Conservation (phyloP, 164 flowering plant genomes). For the Umbilicus rupestris region DNA sequence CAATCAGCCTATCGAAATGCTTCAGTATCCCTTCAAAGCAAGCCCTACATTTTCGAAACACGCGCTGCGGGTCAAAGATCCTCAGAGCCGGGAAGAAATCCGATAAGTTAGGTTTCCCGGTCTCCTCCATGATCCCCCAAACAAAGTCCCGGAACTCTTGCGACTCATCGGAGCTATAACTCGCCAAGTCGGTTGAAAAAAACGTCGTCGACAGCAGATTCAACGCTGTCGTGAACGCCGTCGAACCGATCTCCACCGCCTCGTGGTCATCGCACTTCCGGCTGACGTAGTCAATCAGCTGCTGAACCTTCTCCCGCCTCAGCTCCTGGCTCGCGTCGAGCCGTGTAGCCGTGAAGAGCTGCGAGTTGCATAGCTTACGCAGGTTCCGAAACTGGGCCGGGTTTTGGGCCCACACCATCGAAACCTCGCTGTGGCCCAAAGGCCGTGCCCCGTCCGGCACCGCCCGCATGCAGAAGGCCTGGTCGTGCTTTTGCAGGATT, state of each 20-base stretch:
- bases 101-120: slow-evolving; percentile 19
- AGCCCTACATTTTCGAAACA: not conserved
- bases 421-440: slow-evolving; percentile 13
- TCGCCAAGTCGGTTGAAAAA: slow-evolving; percentile 23
- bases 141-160: slow-evolving; percentile 20
- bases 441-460: slow-evolving; percentile 16
- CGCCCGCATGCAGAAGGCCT: slow-evolving; percentile 12
- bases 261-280: slow-evolving; percentile 6
- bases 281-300: slow-evolving; percentile 15
- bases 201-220: slow-evolving; percentile 27
- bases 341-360: slow-evolving; percentile 16
- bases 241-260: slow-evolving; percentile 18
- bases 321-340: slow-evolving; percentile 21
- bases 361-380: slow-evolving; percentile 10
- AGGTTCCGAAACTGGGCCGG: slow-evolving; percentile 13
- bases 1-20: slow-evolving; percentile 16
- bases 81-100: slow-evolving; percentile 24
- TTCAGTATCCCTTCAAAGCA: slow-evolving; percentile 10
- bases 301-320: slow-evolving; percentile 17
- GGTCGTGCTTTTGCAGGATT: slow-evolving; percentile 21
- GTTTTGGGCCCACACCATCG: slow-evolving; percentile 19
- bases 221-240: slow-evolving; percentile 17
- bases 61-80: slow-evolving; percentile 22
- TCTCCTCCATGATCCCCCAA: slow-evolving; percentile 13
- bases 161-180: slow-evolving; percentile 5